Conservation (phyloP, 305 asterid genomes). For the Solanum hybrid region DNA sequence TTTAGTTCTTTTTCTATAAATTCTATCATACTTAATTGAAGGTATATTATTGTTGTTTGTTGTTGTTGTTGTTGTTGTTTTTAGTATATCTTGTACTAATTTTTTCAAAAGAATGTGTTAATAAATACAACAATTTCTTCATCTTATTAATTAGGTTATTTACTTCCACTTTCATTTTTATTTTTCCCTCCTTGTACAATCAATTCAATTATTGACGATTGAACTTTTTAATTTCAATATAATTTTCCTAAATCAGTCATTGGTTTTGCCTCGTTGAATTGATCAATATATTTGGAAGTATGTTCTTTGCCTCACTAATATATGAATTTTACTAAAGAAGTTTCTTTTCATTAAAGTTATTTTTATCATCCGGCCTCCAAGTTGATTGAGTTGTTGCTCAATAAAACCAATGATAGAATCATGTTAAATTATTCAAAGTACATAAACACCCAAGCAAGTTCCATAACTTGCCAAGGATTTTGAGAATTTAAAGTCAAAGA, state of each 20-base stretch:
- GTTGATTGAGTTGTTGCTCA: background rate
- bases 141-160: too few species aligned
- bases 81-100: background rate
- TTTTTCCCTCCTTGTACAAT: too few species aligned
- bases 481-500: background rate
- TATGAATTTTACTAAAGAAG: background rate
- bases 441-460: background rate
- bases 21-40: background rate
- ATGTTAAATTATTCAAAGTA: background rate
- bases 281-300: background rate
- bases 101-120: background rate
- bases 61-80: too few species aligned
- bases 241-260: too few species aligned
- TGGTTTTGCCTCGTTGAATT: background rate
- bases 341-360: background rate
- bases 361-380: background rate
- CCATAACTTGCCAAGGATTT: background rate
- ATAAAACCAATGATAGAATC: background rate
- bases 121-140: too few species aligned
- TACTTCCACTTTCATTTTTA: too few species aligned
- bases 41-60: too few species aligned
- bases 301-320: background rate
- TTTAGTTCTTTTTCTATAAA: background rate
- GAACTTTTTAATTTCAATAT: too few species aligned
- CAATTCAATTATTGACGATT: too few species aligned